Evolutionary conservation across 371 early-diverging fungal genomes (phyloP).

Genomic region (Mucor lusitanicus): DNA sequence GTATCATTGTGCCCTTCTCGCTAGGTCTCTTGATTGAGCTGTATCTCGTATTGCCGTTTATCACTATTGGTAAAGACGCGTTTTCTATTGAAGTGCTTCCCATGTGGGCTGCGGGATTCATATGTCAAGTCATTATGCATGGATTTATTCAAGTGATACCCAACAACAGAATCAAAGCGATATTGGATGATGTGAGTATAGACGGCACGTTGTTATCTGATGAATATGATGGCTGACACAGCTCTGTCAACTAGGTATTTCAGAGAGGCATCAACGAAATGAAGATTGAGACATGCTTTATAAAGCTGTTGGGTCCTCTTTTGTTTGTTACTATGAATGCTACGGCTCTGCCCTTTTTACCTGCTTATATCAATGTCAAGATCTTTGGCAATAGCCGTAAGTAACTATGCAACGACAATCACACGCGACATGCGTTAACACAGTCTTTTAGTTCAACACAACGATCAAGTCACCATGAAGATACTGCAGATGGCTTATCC

Average conservation of each 20-base stretch:
- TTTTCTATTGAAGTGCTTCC: slow-evolving; percentile 36
- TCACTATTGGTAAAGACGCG: slow-evolving; percentile 18
- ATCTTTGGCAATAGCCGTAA: slow-evolving; percentile 7
- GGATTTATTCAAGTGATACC: slow-evolving; percentile 34
- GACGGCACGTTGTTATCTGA: too few relatives aligned
- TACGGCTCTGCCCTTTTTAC: slow-evolving; percentile 2
- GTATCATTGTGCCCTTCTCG: slow-evolving; percentile 45
- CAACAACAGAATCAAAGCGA: slow-evolving; percentile 20
- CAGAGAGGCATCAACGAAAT: slow-evolving; percentile 22
- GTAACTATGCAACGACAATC: background rate
- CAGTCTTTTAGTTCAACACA: slow-evolving; percentile 13
- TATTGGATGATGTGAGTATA: slow-evolving; percentile 36
- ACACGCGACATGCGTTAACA: background rate
- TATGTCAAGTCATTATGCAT: slow-evolving; percentile 41
- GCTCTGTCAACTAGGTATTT: slow-evolving; percentile 12
- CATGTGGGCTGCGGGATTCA: slow-evolving; percentile 51
- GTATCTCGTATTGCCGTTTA: slow-evolving; percentile 50
- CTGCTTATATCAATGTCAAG: slow-evolving; percentile 13
- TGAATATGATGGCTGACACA: too few relatives aligned
- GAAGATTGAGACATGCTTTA: slow-evolving; percentile 8
- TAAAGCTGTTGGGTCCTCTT: slow-evolving; percentile 5
- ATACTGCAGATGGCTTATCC: slow-evolving; percentile 47
- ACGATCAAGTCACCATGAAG: slow-evolving; percentile 19
- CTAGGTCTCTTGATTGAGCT: slow-evolving; percentile 53
- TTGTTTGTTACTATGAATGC: background rate